Conservation (phyloP, 1,284 basidiomycete species). For the Vanrija pseudolonga region DNA sequence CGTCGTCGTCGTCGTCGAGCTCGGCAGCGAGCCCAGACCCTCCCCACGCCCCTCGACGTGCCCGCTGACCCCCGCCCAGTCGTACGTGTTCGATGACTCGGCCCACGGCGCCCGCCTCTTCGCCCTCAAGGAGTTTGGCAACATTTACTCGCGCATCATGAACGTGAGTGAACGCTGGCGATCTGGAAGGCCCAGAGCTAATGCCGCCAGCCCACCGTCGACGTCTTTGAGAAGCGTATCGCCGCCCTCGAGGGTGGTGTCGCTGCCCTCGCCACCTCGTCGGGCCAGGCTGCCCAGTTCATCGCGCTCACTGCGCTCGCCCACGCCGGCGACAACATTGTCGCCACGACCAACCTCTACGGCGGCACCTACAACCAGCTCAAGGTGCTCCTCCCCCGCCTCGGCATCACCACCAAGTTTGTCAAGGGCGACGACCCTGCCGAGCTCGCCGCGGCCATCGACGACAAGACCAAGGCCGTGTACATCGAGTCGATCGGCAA, state of each 20-base stretch:
- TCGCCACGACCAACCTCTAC: constrained; percentile 66
- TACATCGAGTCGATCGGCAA: constrained; percentile 82
- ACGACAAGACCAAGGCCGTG: constrained; percentile 55
- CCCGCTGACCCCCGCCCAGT: constrained; percentile 52
- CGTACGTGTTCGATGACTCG: constrained; percentile 74
- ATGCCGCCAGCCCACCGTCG: constrained; percentile 60
- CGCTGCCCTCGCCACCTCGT: constrained; percentile 72
- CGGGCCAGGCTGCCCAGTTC: constrained; percentile 78
- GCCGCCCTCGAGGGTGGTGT: constrained; percentile 74
- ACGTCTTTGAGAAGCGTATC: constrained; percentile 79
- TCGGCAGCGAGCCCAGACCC: no score
- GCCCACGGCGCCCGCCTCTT: constrained; percentile 82
- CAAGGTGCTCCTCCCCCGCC: constrained; percentile 54
- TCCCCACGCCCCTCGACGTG: background rate
- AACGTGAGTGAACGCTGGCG: constrained; percentile 51
- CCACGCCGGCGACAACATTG: constrained; percentile 72
- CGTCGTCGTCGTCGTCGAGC: no score
- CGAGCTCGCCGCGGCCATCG: constrained; percentile 68
- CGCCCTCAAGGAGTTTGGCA: constrained; percentile 64
- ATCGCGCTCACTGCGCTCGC: constrained; percentile 68
- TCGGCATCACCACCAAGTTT: constrained; percentile 71
- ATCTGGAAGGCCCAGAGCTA: background rate
- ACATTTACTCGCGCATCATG: constrained; percentile 73
- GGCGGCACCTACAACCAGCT: constrained; percentile 84
- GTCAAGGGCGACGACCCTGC: constrained; percentile 62